Conservation (phyloP, 2,329 filamentous ascomycete genomes). For the Zymoseptoria tritici region DNA sequence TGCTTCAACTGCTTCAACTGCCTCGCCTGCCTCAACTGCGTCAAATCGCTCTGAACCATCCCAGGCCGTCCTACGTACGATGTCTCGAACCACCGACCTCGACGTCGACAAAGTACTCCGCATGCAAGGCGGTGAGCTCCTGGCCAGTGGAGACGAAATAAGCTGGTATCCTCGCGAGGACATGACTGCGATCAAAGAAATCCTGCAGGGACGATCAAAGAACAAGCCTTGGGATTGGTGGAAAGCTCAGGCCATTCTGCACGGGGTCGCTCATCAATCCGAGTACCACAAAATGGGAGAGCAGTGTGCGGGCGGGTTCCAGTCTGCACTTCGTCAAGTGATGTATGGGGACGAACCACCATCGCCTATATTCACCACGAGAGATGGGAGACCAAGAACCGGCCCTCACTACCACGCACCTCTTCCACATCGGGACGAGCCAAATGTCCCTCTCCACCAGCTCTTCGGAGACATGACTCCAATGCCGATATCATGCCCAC, state of each 20-base stretch:
- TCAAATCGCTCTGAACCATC: too few relatives aligned
- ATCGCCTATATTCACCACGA: too few relatives aligned
- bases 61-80: not conserved
- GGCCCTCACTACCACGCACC: too few relatives aligned
- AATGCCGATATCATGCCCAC: too few relatives aligned
- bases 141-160: constrained; percentile 22
- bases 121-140: constrained; percentile 13
- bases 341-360: too few relatives aligned
- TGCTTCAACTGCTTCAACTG: not conserved
- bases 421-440: too few relatives aligned
- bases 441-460: too few relatives aligned
- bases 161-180: constrained; percentile 25
- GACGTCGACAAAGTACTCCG: not conserved
- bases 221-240: constrained; percentile 55
- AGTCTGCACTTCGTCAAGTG: too few relatives aligned
- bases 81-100: not conserved
- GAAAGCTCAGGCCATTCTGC: constrained; percentile 50
- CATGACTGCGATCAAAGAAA: constrained; percentile 16
- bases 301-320: too few relatives aligned
- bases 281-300: too few relatives aligned
- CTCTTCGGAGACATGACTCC: too few relatives aligned
- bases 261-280: not conserved
- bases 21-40: not conserved
- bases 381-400: too few relatives aligned
- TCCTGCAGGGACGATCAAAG: constrained; percentile 26